These are phyloP conservation scores for Nakataea oryzae DNA, from an alignment of 2,329 filamentous ascomycete species.

Conservation along the genomic window DNA sequence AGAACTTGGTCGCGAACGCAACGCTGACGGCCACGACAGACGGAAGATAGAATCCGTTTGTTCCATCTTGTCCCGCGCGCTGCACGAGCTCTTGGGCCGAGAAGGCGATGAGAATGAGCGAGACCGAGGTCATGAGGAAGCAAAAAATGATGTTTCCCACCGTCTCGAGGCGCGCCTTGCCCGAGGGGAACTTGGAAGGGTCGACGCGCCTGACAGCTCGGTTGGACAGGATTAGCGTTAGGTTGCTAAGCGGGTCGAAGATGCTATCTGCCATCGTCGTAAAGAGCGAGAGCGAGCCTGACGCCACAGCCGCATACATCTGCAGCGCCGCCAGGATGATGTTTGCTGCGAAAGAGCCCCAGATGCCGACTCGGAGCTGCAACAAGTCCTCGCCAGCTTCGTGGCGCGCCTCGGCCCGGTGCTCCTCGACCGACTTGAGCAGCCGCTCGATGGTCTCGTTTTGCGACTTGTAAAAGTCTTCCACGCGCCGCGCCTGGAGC, in stretches of 20 bases:
- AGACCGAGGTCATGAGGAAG: slow-evolving; percentile 90
- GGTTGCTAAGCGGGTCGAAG: slow-evolving; percentile 84
- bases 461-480: slow-evolving; percentile 79
- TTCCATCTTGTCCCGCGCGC: slow-evolving; percentile 34
- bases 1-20: slow-evolving; percentile 77
- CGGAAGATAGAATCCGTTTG: slow-evolving; percentile 64
- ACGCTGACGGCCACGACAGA: slow-evolving; percentile 76
- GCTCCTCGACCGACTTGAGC: slow-evolving; percentile 87
- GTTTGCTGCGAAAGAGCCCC: slow-evolving; percentile 68
- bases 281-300: slow-evolving; percentile 87
- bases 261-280: slow-evolving; percentile 95
- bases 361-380: slow-evolving; percentile 57
- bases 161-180: slow-evolving; percentile 89
- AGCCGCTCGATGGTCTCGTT: slow-evolving; percentile 90
- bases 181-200: slow-evolving; percentile 74
- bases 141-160: slow-evolving; percentile 95
- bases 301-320: slow-evolving; percentile 78
- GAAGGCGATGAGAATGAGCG: slow-evolving; percentile 84
- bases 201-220: slow-evolving; percentile 85
- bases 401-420: slow-evolving; percentile 70
- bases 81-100: slow-evolving; percentile 60
- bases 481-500: slow-evolving; percentile 33
- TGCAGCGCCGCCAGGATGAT: slow-evolving; percentile 70
- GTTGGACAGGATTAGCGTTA: slow-evolving; percentile 77
- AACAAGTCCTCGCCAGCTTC: slow-evolving; percentile 74